Evolutionary conservation across 106 monocot genomes (phyloP).

Genomic region (Dendrobium nobile): DNA sequence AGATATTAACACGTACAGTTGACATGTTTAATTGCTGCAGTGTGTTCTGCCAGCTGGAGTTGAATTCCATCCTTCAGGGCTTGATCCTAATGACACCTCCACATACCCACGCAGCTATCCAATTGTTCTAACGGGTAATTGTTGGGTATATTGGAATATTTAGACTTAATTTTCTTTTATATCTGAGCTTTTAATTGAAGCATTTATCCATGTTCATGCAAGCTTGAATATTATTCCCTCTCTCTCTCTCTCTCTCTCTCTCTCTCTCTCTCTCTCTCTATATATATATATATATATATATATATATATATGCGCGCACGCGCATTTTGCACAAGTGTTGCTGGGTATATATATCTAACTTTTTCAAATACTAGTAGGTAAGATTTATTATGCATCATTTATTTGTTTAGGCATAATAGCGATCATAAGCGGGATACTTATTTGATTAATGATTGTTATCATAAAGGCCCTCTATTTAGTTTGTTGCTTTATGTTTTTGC

Average conservation of each 20-base stretch:
- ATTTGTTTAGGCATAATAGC: neutral
- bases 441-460: neutral
- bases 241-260: neutral
- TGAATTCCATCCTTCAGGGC: slow-evolving; percentile 66
- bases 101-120: slow-evolving; percentile 87
- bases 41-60: slow-evolving; percentile 96
- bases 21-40: slow-evolving; percentile 35
- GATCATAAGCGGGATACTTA: neutral
- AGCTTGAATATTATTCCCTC: neutral
- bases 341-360: neutral
- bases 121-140: slow-evolving; percentile 86
- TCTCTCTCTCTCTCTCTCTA: no score
- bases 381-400: neutral
- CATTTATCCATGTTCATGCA: neutral
- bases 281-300: no score
- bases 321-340: neutral
- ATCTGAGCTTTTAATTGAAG: neutral
- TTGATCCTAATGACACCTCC: slow-evolving; percentile 54
- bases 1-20: neutral
- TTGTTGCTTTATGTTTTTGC: neutral
- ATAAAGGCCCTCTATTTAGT: neutral
- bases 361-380: neutral
- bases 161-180: neutral
- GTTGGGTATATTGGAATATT: neutral
- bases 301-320: no score